Conservation (phyloP, 768 basidiomycete species). For the Tricholoma sp. region DNA sequence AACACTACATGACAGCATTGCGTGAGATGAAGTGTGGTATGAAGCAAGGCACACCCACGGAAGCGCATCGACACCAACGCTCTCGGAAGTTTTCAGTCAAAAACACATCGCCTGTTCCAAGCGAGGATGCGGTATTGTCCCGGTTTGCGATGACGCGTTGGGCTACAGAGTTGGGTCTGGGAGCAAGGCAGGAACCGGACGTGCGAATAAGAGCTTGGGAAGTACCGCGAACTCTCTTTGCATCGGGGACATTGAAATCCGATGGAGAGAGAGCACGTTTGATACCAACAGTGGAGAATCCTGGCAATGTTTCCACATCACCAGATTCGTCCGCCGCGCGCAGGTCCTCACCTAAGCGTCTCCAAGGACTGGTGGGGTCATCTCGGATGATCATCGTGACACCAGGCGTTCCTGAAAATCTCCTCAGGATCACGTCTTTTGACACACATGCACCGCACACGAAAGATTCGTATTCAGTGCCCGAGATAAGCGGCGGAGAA, state of each 20-base stretch:
- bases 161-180: constrained; percentile 40
- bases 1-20: constrained; percentile 43
- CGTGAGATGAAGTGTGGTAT: constrained; percentile 3
- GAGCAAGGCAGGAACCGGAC: constrained; percentile 46
- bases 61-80: constrained; percentile 73
- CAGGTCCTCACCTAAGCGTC: constrained; percentile 32
- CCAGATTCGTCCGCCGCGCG: constrained; percentile 22
- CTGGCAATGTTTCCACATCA: constrained; percentile 19
- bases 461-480: constrained; percentile 69
- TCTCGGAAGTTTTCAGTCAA: constrained; percentile 67
- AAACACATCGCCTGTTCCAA: constrained; percentile 71
- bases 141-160: constrained; percentile 38
- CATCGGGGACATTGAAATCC: constrained; percentile 26
- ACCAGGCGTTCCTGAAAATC: constrained; percentile 66
- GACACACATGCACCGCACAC: constrained; percentile 69
- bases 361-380: constrained; percentile 44
- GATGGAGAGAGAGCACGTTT: constrained; percentile 51
- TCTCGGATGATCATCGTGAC: constrained; percentile 64
- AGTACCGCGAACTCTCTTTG: constrained; percentile 31
- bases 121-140: constrained; percentile 17
- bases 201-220: constrained; percentile 15
- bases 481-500: constrained; percentile 63
- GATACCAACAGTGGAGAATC: constrained; percentile 21
- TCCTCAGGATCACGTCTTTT: constrained; percentile 44
- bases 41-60: constrained; percentile 34